Base-by-base conservation (phyloP, 2,329 filamentous ascomycete species). In the Mycogone perniciosa region DNA sequence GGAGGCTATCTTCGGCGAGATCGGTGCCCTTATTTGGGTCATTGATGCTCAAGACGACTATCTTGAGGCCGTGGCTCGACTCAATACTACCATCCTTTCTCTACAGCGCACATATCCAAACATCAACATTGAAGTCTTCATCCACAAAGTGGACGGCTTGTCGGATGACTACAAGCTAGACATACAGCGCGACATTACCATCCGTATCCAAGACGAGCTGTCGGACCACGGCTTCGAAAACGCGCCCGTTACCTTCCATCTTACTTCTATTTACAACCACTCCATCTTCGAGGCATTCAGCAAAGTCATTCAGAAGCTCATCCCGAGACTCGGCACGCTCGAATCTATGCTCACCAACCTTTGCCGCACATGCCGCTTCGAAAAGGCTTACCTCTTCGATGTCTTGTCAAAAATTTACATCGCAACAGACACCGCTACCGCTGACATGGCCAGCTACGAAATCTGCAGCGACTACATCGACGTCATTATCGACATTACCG, bases 381-480 rank as follows among this genome's bases (percentile, higher is more conserved):
- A 97, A 67, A 99, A 99, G 71, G 92, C 91, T 4, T 99, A 99
- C 67, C 82, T 99, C 6, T 99, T 99, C 65, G 95, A 99, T 65
- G 91, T 97, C 7, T 81, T 95, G 60, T 95, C 89, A 71, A 99
- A 99, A 73, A 96, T 99, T 56, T 99, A 99, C 72, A 95, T 99
- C 60, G 93, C 93, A 1, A 96, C 92, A 5, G 93, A 99, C 67
- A 93, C 86, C 31, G 86, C 88, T 37, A 92, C 92, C 0, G 89
- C 92, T 31, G 92, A 97, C 64, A 93, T 96, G 78, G 87, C 88
- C 39, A 92, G 88, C 66, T 99, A 99, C 68, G 93, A 97, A 72
- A 95, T 97, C 64, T 99, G 93, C 72, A 95, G 89, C 45, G 93
- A 99, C 66, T 97, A 96, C 66, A 96, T 99, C 60, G 93, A 99